Evolutionary conservation across 768 basidiomycete species (phyloP).

Genomic region (Suillus brevipes): DNA sequence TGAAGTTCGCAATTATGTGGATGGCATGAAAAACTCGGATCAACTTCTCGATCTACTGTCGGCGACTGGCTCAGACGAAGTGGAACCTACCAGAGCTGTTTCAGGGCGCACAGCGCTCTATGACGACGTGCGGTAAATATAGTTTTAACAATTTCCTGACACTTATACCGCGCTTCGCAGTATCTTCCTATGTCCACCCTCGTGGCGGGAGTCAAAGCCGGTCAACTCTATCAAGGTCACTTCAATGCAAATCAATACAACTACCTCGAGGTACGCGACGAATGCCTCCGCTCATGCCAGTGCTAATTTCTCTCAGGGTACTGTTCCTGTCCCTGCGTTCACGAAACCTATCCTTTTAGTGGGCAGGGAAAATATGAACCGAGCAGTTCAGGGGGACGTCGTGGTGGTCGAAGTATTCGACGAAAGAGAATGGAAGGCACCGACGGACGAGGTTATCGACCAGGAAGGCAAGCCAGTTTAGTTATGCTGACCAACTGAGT

Average conservation of each 20-base stretch:
- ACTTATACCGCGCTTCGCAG: conserved; percentile 38
- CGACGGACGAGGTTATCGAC: conserved; percentile 90
- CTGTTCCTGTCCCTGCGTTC: conserved; percentile 71
- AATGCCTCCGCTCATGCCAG: not conserved
- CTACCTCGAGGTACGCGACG: conserved; percentile 74
- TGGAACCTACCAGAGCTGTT: conserved; percentile 61
- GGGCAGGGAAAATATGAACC: conserved; percentile 93
- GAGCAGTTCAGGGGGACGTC: conserved; percentile 90
- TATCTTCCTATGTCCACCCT: conserved; percentile 75
- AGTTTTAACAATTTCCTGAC: not conserved
- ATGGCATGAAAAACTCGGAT: conserved; percentile 62
- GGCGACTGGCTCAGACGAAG: conserved; percentile 57
- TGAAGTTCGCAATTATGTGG: conserved; percentile 78
- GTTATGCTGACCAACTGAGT: conserved; percentile 3
- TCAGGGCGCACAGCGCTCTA: conserved; percentile 64
- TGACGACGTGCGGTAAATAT: conserved; percentile 55
- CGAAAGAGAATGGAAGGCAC: conserved; percentile 89
- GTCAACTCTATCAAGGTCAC: conserved; percentile 85
- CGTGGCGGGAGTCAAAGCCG: conserved; percentile 81
- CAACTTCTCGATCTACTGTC: conserved; percentile 83
- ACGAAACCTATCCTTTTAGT: conserved; percentile 79
- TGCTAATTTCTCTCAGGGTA: conserved; percentile 53
- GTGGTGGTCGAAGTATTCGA: conserved; percentile 89
- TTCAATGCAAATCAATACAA: conserved; percentile 97
- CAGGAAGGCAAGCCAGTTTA: conserved; percentile 66